Conservation (phyloP, 805 yeast genomes). For the Diddensiella santjacobensis region DNA sequence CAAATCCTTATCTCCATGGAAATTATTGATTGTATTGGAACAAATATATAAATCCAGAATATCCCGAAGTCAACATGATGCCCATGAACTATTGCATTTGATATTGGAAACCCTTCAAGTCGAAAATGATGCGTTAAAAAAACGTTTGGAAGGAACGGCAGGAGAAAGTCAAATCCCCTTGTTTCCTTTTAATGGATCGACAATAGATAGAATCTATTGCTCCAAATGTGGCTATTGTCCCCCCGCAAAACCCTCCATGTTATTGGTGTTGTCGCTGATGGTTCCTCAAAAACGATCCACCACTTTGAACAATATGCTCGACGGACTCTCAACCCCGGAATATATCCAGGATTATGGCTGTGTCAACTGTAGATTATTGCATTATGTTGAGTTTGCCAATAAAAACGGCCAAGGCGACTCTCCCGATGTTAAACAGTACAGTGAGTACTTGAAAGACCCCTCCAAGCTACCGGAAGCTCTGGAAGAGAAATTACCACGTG, state of each 20-base stretch:
- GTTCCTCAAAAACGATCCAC: conserved; percentile 57
- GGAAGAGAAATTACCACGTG: conserved; percentile 35
- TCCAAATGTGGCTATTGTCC: conserved; percentile 61
- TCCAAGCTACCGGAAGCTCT: conserved; percentile 40
- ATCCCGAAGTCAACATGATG: conserved; percentile 85
- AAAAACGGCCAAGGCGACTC: not conserved
- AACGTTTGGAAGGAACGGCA: conserved; percentile 6
- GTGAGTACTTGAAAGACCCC: conserved; percentile 49
- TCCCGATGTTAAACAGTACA: conserved; percentile 30
- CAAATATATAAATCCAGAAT: conserved; percentile 66
- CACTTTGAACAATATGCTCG: conserved; percentile 51
- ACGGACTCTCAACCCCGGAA: conserved; percentile 57
- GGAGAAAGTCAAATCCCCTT: conserved; percentile 43
- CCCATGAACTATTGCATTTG: conserved; percentile 85
- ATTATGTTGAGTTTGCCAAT: conserved; percentile 1
- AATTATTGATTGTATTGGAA: conserved; percentile 70
- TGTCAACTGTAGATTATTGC: conserved; percentile 54
- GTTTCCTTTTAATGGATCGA: conserved; percentile 70
- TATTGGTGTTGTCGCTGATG: conserved; percentile 67
- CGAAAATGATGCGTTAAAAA: conserved; percentile 44
- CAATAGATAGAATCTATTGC: conserved; percentile 67
- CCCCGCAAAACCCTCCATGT: conserved; percentile 53
- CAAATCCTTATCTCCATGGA: conserved; percentile 69
- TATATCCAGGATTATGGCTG: conserved; percentile 76
- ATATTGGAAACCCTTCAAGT: conserved; percentile 71